Conservation (phyloP, 805 yeast genomes). For the Schizosaccharomyces osmophilus region DNA sequence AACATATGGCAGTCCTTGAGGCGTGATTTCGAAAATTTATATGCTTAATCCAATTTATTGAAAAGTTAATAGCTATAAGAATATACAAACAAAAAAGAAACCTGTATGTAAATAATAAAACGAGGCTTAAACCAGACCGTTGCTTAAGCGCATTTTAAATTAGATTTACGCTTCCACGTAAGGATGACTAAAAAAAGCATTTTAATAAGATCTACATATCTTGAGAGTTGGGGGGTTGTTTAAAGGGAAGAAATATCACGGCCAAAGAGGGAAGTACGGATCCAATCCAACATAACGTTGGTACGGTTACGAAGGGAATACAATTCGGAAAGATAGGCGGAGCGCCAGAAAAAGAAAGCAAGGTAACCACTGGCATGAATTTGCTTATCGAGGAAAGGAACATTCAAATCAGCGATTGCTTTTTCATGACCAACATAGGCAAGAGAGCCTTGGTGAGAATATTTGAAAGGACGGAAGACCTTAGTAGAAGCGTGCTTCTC, state of each 20-base stretch:
- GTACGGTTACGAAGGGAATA: slow-evolving; percentile 68
- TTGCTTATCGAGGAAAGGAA: slow-evolving; percentile 24
- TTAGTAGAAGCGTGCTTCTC: background rate
- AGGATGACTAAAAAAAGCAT: too few species aligned
- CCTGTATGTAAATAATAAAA: too few species aligned
- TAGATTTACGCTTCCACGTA: too few species aligned
- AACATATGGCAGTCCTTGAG: background rate
- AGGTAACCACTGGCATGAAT: slow-evolving; percentile 60
- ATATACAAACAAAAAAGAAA: too few species aligned
- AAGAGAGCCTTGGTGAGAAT: slow-evolving; percentile 74
- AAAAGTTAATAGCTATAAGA: too few species aligned
- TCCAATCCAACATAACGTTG: slow-evolving; percentile 71
- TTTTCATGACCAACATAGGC: slow-evolving; percentile 80
- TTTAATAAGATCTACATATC: too few species aligned
- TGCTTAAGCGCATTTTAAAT: too few species aligned
- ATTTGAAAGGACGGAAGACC: slow-evolving; percentile 31
- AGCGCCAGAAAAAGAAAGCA: slow-evolving; percentile 80
- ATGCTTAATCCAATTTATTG: background rate
- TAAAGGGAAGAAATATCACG: slow-evolving; percentile 82
- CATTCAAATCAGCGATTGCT: slow-evolving; percentile 66
- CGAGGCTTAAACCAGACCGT: too few species aligned
- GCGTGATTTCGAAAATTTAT: background rate
- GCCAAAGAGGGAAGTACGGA: slow-evolving; percentile 66
- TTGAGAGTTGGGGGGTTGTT: background rate
- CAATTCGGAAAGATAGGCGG: slow-evolving; percentile 70